Evolutionary conservation across 78 protist genomes (phyloP).

Genomic region (Pigoraptor vietnamica): DNA sequence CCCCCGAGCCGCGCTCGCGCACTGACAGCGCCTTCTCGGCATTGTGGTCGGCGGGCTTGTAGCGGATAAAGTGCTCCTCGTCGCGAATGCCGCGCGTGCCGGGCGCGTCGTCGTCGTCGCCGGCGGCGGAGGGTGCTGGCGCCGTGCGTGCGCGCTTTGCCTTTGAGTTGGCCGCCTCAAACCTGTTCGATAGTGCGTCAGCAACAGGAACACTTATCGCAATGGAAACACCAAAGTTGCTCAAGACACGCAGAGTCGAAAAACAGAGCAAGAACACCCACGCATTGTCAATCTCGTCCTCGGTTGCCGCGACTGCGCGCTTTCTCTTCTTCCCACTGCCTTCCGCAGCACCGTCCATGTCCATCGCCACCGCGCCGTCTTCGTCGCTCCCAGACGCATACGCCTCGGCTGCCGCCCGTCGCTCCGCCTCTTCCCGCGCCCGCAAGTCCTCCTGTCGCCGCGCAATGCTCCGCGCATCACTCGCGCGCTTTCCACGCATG

Average conservation of each 20-base stretch:
- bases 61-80: slow-evolving; percentile 3
- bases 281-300: not conserved
- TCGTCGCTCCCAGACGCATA: not conserved
- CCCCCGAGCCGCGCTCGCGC: not conserved
- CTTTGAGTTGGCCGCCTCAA: not conserved
- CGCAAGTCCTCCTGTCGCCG: not conserved
- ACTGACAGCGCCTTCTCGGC: slow-evolving; percentile 1
- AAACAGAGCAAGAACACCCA: not conserved
- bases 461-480: not conserved
- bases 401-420: not conserved
- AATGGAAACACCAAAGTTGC: too few relatives aligned
- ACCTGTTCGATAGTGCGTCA: not conserved
- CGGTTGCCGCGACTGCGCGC: not conserved
- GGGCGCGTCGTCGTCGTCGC: not conserved
- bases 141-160: not conserved
- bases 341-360: not conserved
- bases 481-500: not conserved
- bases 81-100: not conserved
- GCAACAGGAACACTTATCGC: too few relatives aligned
- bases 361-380: not conserved
- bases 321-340: not conserved
- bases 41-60: not conserved
- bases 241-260: not conserved
- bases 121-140: not conserved
- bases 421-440: not conserved